Evolutionary conservation across 1,139 yeast species (phyloP).

Genomic region (Suhomyces yuchorum): DNA sequence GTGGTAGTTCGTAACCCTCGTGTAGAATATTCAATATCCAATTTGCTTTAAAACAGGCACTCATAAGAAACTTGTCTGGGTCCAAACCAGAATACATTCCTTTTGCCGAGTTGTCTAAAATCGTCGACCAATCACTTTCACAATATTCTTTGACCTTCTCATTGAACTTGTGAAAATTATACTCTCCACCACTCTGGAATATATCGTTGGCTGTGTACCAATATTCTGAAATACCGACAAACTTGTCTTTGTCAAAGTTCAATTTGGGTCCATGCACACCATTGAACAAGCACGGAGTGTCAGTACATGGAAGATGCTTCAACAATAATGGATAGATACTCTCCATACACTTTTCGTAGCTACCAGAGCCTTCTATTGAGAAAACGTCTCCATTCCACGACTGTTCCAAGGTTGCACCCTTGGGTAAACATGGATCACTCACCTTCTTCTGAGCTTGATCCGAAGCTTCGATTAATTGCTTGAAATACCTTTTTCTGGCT

Average conservation of each 20-base stretch:
- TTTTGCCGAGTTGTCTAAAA: conserved; percentile 49
- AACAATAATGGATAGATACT: conserved; percentile 69
- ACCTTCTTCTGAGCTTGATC: conserved; percentile 27
- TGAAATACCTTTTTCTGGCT: conserved; percentile 65
- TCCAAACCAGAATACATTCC: conserved; percentile 55
- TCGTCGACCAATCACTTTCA: conserved; percentile 61
- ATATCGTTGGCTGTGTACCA: conserved; percentile 87
- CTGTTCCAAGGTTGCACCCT: conserved; percentile 50
- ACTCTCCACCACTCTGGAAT: conserved; percentile 75
- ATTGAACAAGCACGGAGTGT: conserved; percentile 74
- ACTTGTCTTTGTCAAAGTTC: conserved; percentile 68
- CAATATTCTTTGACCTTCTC: conserved; percentile 64
- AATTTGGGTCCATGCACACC: conserved; percentile 80
- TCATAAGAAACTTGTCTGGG: conserved; percentile 50
- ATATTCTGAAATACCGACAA: conserved; percentile 79
- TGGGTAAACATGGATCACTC: conserved; percentile 73
- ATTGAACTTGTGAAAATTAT: conserved; percentile 63
- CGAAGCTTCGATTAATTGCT: conserved; percentile 44
- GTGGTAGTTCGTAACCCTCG: conserved; percentile 76
- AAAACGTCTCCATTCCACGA: conserved; percentile 47
- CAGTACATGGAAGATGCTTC: conserved; percentile 72
- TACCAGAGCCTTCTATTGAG: conserved; percentile 62
- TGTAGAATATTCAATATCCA: conserved; percentile 79
- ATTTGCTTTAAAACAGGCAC: conserved; percentile 79
- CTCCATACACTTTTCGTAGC: conserved; percentile 65